Evolutionary conservation across 2,329 filamentous ascomycete species (phyloP), one percentile per base, ranked within the genome.

Genomic region (Madurella mycetomatis): DNA sequence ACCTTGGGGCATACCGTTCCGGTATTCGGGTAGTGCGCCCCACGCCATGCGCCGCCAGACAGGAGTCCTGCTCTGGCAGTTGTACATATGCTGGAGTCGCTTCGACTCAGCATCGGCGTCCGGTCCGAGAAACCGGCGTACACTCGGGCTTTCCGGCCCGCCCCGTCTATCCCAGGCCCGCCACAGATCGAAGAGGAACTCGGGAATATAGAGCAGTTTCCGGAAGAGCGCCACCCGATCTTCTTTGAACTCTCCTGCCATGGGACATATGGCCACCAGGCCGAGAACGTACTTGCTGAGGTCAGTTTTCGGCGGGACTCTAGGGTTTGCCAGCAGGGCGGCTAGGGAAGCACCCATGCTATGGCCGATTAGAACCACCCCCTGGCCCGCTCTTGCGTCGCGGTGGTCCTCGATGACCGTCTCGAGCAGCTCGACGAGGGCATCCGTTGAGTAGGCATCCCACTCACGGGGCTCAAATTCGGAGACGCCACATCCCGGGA

Each of bases 401-500:
- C 87, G 82, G 65, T 92, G 82, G 44, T 84, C 79, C 40, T 90
- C 81, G 55, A 97, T 91, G 32, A 90, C 82, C 1, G 76, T 79
- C 53, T 85, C 85, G 13, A 96, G 76, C 11, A 99, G 76, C 61
- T 90, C 86, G 4, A 82, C 83, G 19, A 97, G 76, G 1, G 88
- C 84, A 41, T 90, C 82, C 1, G 86, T 83, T 0, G 83, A 86
- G 68, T 97, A 99, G 8, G 92, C 90, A 42, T 83, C 79, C 85
- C 88, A 92, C 18, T 78, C 70, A 15, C 75, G 82, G 17, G 87
- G 86, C 15, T 80, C 75, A 70, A 92, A 95, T 9, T 79, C 74
- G 2, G 92, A 96, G 18, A 86, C 76, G 31, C 94, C 94, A 64
- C 92, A 95, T 40, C 94, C 94, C 1, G 94, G 92, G 4, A 96